Percentiles rank a stretch among this genome's conserved stretches.
Conservation (phyloP, 108 stramenopile species). For the Skeletonema potamos region DNA sequence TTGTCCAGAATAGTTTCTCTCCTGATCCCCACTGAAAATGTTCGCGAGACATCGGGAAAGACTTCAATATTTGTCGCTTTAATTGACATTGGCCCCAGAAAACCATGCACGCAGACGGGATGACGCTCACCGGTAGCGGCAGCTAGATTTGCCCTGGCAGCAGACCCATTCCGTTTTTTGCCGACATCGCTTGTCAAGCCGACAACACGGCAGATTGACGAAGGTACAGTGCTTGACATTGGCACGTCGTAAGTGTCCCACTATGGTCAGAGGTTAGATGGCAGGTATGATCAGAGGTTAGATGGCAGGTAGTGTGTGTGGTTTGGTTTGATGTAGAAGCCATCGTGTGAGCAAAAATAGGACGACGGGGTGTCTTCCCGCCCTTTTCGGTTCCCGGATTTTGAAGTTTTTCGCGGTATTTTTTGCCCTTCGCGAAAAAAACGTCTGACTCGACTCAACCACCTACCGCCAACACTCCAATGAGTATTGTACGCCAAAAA, state of each 20-base stretch:
- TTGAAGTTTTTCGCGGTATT: too few species aligned
- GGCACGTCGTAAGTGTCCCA: too few species aligned
- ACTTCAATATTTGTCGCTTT: neutral
- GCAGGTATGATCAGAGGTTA: neutral
- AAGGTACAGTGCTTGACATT: neutral
- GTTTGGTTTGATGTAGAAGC: too few species aligned
- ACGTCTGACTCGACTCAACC: too few species aligned
- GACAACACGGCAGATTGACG: slow-evolving; percentile 3
- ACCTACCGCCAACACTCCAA: too few species aligned
- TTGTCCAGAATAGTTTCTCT: neutral
- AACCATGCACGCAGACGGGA: neutral
- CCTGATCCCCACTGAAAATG: neutral
- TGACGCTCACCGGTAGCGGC: neutral
- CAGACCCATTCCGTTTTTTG: slow-evolving; percentile 6
- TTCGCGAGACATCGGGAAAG: neutral
- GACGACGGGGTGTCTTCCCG: too few species aligned
- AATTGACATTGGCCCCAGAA: neutral
- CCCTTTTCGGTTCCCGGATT: too few species aligned
- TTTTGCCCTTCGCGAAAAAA: too few species aligned
- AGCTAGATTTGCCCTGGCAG: neutral
- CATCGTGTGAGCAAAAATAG: too few species aligned
- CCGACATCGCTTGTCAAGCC: slow-evolving; percentile 6
- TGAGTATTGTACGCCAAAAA: too few species aligned
- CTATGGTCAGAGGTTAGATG: too few species aligned
- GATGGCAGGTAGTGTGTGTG: too few species aligned